Evolutionary conservation across 441 rosid species (phyloP).

Genomic region (Brassica balearica): DNA sequence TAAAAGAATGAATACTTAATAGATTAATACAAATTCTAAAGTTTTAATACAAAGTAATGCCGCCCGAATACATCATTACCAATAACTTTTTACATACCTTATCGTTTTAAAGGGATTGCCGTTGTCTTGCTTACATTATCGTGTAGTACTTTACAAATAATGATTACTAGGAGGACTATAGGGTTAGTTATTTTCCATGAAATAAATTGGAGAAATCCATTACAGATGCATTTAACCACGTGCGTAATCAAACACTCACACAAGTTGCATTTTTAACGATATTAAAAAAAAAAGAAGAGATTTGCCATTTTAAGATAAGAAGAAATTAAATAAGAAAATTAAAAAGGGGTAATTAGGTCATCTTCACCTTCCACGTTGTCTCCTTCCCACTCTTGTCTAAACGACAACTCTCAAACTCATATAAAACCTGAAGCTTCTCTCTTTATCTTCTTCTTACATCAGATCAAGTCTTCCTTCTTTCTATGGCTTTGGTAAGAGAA

Average conservation of each 20-base stretch:
- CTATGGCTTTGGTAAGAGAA: slow-evolving; percentile 76
- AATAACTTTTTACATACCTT: slow-evolving; percentile 5
- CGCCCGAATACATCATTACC: slow-evolving; percentile 9
- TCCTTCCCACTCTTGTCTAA: slow-evolving; percentile 23
- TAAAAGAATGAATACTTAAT: too few species aligned
- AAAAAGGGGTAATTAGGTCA: slow-evolving; percentile 6
- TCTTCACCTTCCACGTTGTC: slow-evolving; percentile 38
- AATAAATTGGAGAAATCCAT: slow-evolving; percentile 15
- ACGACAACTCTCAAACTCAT: slow-evolving; percentile 2
- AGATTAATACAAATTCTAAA: too few species aligned
- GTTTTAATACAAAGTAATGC: not conserved
- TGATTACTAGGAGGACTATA: slow-evolving; percentile 3
- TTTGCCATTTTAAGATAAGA: slow-evolving; percentile 16
- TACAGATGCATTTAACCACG: slow-evolving; percentile 42
- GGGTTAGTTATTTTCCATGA: slow-evolving; percentile 33
- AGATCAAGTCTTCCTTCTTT: not conserved
- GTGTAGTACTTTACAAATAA: not conserved
- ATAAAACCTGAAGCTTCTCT: slow-evolving; percentile 36
- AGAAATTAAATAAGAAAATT: not conserved
- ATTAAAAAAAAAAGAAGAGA: not conserved
- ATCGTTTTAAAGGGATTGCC: not conserved
- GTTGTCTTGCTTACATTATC: not conserved
- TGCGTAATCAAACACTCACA: slow-evolving; percentile 38
- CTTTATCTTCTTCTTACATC: slow-evolving; percentile 4
- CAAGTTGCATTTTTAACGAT: slow-evolving; percentile 41